phyloP scores from a whole-genome alignment of 768 basidiomycete species.

The Pleurotus pulmonarius region DNA sequence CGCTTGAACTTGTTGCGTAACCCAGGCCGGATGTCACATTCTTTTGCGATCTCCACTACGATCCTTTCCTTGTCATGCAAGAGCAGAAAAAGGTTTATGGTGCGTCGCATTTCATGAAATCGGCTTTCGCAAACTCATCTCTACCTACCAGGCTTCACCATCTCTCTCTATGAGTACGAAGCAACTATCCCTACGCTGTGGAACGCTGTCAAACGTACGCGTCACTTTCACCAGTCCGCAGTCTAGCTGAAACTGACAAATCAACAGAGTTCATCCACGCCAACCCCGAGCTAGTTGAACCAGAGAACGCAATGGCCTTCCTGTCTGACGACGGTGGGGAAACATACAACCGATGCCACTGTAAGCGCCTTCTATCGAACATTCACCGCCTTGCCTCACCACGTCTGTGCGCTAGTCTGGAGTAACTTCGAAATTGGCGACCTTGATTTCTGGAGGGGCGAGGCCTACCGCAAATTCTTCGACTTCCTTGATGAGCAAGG shows the following conservation, averaged over 20 bases:
- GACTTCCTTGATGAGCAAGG: conserved; percentile 75
- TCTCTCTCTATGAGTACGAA: conserved; percentile 80
- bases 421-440: conserved; percentile 91
- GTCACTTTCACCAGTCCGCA: conserved; percentile 11
- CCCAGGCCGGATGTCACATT: conserved; percentile 78
- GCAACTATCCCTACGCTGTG: conserved; percentile 87
- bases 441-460: conserved; percentile 79
- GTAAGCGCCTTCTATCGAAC: conserved; percentile 28
- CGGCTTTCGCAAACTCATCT: too few relatives aligned
- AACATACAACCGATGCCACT: conserved; percentile 76
- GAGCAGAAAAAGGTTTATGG: conserved; percentile 85
- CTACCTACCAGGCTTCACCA: conserved; percentile 59
- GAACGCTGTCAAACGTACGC: conserved; percentile 65
- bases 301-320: conserved; percentile 78
- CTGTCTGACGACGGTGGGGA: conserved; percentile 73
- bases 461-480: conserved; percentile 82
- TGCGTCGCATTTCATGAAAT: conserved; percentile 19
- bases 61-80: conserved; percentile 88
- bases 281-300: conserved; percentile 56
- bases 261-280: conserved; percentile 66
- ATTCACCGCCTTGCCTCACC: too few relatives aligned
- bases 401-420: conserved; percentile 58
- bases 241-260: not conserved
- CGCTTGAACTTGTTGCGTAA: conserved; percentile 1
- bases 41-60: conserved; percentile 84